Base-by-base conservation (phyloP, 2,329 filamentous ascomycete species). In the Epichloe sibirici region DNA sequence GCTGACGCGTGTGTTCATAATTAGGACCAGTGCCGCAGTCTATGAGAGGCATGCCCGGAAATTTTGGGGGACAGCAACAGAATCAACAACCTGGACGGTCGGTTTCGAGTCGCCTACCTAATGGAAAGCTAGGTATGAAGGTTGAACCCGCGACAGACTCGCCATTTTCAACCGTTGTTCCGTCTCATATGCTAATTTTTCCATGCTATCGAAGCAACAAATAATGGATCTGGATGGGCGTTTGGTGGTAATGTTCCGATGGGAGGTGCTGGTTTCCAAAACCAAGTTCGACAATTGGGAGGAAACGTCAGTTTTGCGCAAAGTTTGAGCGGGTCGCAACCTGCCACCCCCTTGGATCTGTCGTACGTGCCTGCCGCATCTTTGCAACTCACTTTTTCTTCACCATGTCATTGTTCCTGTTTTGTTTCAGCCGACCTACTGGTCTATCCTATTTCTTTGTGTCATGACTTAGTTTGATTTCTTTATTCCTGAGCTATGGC, bases 281-380 rank as follows among this genome's bases (percentile, higher is more conserved):
- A 73, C 57, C 71, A 74, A 48, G 66, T 71, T 51, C 72, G 78
- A 62, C 75, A 81, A 69, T 67, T 80, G 61, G 74, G 75, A 56
- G 73, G 79, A 60, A 81, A 77, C 65, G 71, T 81, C 54, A 85
- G 81, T 66, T 85, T 85, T 67, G 81, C 81, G 48, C 81, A 85
- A 65, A 84, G 79, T 63, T 70, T 85, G 61, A 76, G 75, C 61
- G 78, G 78, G 56, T 82, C 81, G 53, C 80, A 83, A 66, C 75
- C 78, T 59, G 71, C 77, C 59, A 80, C 81, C 57, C 75, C 80
- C 43, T 68, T 85, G 55, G 82, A 85, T 64, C 71, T 79, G 53
- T 82, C 80, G 81, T 85, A 78, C 69, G 81, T 83, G 45, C 51
- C 49, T 53, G 48, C 53, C 53, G n/a, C 35, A 23, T 43, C 43